These are phyloP conservation scores for Cerioporus squamosus DNA, from an alignment of 1,284 basidiomycete species.

Conservation along the genomic window DNA sequence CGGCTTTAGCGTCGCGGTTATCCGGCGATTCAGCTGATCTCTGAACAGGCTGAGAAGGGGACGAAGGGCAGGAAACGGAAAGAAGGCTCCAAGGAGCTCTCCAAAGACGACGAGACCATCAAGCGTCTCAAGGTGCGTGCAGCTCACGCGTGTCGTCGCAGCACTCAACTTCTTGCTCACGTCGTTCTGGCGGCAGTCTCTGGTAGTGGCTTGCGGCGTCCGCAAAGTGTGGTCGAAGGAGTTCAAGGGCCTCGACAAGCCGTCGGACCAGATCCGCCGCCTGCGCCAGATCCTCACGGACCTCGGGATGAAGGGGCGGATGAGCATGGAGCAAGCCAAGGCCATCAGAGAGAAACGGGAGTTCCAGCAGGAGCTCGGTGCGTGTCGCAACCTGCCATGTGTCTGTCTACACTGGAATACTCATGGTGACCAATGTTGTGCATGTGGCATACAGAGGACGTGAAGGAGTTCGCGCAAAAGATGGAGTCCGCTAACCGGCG, in stretches of 20 bases:
- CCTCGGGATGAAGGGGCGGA: constrained; percentile 81
- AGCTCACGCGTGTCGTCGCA: not conserved
- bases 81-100: constrained; percentile 30
- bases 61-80: constrained; percentile 29
- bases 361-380: constrained; percentile 80
- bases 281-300: constrained; percentile 67
- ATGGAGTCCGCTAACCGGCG: constrained; percentile 29
- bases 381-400: constrained; percentile 31
- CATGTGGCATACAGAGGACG: constrained; percentile 54
- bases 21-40: not conserved
- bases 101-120: constrained; percentile 41
- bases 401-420: not conserved
- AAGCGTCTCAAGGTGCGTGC: constrained; percentile 45
- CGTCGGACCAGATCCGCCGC: constrained; percentile 68
- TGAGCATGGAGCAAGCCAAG: constrained; percentile 80
- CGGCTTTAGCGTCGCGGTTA: too few relatives aligned
- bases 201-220: constrained; percentile 80
- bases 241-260: constrained; percentile 62
- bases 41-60: constrained; percentile 21
- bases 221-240: constrained; percentile 84
- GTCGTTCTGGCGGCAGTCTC: constrained; percentile 43
- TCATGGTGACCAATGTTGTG: too few relatives aligned
- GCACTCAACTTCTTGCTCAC: not conserved
- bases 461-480: constrained; percentile 56
- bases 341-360: constrained; percentile 73